Conservation (phyloP, 495 filamentous ascomycete genomes). For the Aspergillus ostianus region DNA sequence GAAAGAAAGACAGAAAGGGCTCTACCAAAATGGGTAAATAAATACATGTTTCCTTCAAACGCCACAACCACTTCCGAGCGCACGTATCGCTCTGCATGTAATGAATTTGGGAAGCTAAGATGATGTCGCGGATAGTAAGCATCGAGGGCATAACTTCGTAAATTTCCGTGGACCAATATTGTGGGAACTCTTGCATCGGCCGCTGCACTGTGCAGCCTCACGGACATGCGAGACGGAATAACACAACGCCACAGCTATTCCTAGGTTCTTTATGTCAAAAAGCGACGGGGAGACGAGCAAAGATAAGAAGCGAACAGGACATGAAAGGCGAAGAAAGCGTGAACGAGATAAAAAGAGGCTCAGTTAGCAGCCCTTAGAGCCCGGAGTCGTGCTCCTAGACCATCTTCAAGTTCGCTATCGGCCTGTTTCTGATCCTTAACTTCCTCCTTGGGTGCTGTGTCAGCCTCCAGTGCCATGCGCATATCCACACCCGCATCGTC, state of each 20-base stretch:
- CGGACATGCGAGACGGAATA: neutral
- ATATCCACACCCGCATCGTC: constrained; percentile 49
- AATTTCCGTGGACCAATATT: constrained; percentile 3
- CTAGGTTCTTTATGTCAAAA: neutral
- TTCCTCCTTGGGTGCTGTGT: constrained; percentile 37
- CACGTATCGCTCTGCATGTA: neutral
- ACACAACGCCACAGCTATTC: neutral
- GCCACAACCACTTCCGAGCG: neutral
- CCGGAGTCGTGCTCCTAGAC: constrained; percentile 40
- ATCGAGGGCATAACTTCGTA: constrained; percentile 11
- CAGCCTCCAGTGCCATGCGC: constrained; percentile 40
- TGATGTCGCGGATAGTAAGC: neutral
- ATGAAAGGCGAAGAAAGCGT: neutral
- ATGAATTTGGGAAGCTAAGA: neutral
- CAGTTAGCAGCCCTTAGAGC: constrained; percentile 43
- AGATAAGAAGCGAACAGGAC: neutral
- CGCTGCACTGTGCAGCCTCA: no score
- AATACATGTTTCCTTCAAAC: neutral
- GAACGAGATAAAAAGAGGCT: neutral
- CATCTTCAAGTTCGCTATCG: constrained; percentile 44
- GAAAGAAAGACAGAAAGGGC: neutral
- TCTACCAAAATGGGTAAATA: neutral
- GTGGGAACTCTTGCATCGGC: neutral
- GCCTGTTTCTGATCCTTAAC: constrained; percentile 36
- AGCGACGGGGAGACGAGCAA: neutral